phyloP scores from a whole-genome alignment of 129 eudicot genomes.

The Mikania micrantha region DNA sequence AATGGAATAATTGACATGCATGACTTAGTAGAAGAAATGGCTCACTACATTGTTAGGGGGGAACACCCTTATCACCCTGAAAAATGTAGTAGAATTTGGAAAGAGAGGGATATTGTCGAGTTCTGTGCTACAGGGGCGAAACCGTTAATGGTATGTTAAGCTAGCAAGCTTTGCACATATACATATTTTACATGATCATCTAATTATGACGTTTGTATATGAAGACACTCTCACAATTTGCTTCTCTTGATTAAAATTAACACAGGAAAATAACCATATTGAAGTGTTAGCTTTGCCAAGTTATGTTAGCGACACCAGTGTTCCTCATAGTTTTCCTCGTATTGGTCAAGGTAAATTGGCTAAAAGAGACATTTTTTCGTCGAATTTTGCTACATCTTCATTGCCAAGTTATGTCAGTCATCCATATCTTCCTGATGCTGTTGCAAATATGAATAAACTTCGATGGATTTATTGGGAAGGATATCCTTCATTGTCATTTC shows the following conservation, averaged over 20 bases:
- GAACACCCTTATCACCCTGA: background rate
- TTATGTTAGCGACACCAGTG: too few relatives aligned
- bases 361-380: too few relatives aligned
- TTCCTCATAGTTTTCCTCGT: too few relatives aligned
- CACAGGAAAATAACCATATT: background rate
- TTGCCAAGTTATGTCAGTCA: too few relatives aligned
- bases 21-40: background rate
- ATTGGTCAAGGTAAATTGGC: too few relatives aligned
- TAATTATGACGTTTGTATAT: too few relatives aligned
- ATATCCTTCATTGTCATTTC: background rate
- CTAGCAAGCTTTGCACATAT: background rate
- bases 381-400: too few relatives aligned
- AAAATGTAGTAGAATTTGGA: background rate
- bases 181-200: background rate
- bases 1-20: too few relatives aligned
- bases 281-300: background rate
- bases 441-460: background rate
- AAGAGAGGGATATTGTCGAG: background rate
- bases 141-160: background rate
- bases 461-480: background rate
- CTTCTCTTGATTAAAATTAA: too few relatives aligned
- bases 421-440: background rate
- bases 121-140: background rate
- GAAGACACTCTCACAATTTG: too few relatives aligned
- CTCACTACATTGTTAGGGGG: background rate